Evolutionary conservation across 2,329 filamentous ascomycete genomes (phyloP).

Genomic region (Colletotrichum horii): DNA sequence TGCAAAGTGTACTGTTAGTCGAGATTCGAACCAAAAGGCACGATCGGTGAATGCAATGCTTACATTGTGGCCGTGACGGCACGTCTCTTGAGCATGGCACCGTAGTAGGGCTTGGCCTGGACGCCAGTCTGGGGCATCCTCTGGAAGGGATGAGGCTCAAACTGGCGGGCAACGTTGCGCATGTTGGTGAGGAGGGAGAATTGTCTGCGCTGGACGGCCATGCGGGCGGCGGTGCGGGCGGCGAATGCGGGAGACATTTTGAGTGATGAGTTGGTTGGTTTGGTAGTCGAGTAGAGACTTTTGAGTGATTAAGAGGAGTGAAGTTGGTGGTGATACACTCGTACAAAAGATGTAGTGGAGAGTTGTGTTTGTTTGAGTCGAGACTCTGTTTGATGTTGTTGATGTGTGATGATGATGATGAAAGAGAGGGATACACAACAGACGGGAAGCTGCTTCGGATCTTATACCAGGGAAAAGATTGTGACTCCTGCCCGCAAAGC

Average conservation of each 20-base stretch:
- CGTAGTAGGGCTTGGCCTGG: constrained; percentile 40
- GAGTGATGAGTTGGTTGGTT: constrained; percentile 17
- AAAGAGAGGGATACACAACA: not conserved
- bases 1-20: not conserved
- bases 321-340: constrained; percentile 1
- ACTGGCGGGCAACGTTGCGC: constrained; percentile 38
- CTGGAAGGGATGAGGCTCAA: constrained; percentile 44
- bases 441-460: constrained; percentile 15
- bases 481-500: not conserved
- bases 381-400: constrained; percentile 12
- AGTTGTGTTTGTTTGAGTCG: constrained; percentile 18
- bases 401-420: constrained; percentile 17
- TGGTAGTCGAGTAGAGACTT: not conserved
- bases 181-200: constrained; percentile 41
- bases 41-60: constrained; percentile 14
- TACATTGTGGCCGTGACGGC: constrained; percentile 37
- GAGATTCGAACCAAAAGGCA: not conserved
- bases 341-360: constrained; percentile 7
- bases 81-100: constrained; percentile 35
- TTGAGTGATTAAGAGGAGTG: constrained; percentile 9
- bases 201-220: constrained; percentile 29
- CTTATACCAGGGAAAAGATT: constrained; percentile 20
- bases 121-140: constrained; percentile 33
- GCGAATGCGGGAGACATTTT: constrained; percentile 38
- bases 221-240: constrained; percentile 33